Conservation (phyloP, 164 flowering plant species). For the Aristolochia fimbriata region DNA sequence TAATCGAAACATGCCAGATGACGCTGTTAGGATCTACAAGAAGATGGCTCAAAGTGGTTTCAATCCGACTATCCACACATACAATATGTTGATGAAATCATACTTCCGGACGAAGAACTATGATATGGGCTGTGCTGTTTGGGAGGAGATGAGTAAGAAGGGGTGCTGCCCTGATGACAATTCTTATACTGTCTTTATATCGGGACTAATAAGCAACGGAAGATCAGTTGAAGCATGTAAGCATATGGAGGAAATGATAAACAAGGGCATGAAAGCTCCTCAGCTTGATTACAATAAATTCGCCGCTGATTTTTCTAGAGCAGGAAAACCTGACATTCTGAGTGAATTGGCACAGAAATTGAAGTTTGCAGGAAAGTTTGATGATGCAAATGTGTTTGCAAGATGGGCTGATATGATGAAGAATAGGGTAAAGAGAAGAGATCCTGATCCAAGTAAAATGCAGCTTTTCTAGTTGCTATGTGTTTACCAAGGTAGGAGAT, state of each 20-base stretch:
- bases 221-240: constrained; percentile 68
- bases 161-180: constrained; percentile 92
- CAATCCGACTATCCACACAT: constrained; percentile 66
- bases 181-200: constrained; percentile 62
- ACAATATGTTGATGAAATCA: constrained; percentile 81
- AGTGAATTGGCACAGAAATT: constrained; percentile 64
- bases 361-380: constrained; percentile 63
- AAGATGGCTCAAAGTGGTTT: constrained; percentile 58
- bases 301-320: constrained; percentile 58
- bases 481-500: too few relatives aligned
- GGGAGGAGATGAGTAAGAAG: constrained; percentile 71
- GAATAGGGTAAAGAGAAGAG: constrained; percentile 39
- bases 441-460: constrained; percentile 6
- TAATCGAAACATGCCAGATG: constrained; percentile 53
- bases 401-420: constrained; percentile 61
- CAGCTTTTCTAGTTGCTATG: constrained; percentile 4
- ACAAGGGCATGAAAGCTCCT: constrained; percentile 88
- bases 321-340: constrained; percentile 55
- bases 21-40: constrained; percentile 60
- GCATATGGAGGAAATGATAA: constrained; percentile 76
- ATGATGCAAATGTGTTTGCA: constrained; percentile 44
- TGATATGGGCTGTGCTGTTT: constrained; percentile 58
- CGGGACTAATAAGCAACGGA: constrained; percentile 68
- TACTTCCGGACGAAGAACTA: constrained; percentile 42
- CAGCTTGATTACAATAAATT: constrained; percentile 70